These are phyloP conservation scores for Colletotrichum kahawae DNA, from an alignment of 2,329 filamentous ascomycete species.

Conservation along the genomic window DNA sequence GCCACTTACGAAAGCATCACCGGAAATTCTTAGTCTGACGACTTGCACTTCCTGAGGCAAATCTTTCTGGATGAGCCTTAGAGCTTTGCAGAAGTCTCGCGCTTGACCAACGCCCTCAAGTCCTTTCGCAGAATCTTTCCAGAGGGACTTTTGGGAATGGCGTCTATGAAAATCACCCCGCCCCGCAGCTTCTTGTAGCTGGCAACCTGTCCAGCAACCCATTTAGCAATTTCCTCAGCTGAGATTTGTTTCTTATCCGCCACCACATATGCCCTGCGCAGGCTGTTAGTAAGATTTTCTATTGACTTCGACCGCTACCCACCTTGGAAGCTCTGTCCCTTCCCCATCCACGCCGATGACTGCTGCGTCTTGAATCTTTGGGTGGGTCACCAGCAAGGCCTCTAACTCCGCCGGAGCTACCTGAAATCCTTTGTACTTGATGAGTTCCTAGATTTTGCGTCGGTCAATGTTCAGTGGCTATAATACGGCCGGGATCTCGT, in stretches of 20 bases:
- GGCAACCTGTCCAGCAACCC: slow-evolving; percentile 36
- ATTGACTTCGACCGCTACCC: neutral
- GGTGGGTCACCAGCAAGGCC: slow-evolving; percentile 44
- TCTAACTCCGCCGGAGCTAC: slow-evolving; percentile 71
- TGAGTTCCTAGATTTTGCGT: slow-evolving; percentile 55
- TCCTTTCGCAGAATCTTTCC: slow-evolving; percentile 54
- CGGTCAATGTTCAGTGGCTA: neutral
- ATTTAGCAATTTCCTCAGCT: slow-evolving; percentile 30
- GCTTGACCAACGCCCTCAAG: slow-evolving; percentile 35
- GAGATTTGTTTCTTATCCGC: slow-evolving; percentile 33
- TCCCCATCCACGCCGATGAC: slow-evolving; percentile 62
- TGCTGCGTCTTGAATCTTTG: slow-evolving; percentile 59
- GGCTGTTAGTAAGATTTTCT: neutral
- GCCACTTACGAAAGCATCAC: neutral
- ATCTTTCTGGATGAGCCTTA: neutral
- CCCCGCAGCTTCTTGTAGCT: slow-evolving; percentile 72
- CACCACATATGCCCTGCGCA: slow-evolving; percentile 35
- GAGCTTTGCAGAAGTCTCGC: slow-evolving; percentile 24
- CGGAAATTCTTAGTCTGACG: neutral
- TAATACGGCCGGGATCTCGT: neutral
- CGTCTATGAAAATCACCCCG: slow-evolving; percentile 71
- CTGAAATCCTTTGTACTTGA: slow-evolving; percentile 67
- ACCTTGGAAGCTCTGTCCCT: slow-evolving; percentile 53
- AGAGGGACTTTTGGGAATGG: slow-evolving; percentile 73
- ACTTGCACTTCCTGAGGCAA: neutral